Base-by-base conservation (phyloP, 2,329 filamentous ascomycete species). In the Xylariaceae sp. region DNA sequence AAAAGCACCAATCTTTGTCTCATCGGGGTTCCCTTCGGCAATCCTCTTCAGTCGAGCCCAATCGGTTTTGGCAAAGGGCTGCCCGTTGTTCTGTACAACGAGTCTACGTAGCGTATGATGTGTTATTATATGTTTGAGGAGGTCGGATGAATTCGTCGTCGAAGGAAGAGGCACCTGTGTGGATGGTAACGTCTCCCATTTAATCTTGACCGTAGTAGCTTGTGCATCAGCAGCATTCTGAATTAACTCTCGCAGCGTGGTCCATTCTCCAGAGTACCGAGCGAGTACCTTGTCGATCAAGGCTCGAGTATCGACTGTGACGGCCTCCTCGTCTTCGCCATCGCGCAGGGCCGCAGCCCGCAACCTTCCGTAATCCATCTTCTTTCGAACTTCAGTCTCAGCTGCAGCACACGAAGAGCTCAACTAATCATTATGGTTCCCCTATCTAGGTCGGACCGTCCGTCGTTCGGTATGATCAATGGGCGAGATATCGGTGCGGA, bases 201-300 rank as follows among this genome's bases (percentile, higher is more conserved):
- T 90, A 60, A 98, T 88, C 34, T 81, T 86, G 53, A 97, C 91
- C 42, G 82, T 90, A 13, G 83, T 87, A 36, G 93, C 93, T 59
- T 90, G 87, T 17, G 93, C 93, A 69, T 98, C 93, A 49, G 93
- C 91, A n/a, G 93, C 93, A 62, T 98, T 98, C 61, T 98, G 93
- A 34, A 98, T 89, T 47, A 98, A 81, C 64, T 98, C 93, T 72
- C 93, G 81, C 15, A 98, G 69, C 8, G 78, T 86, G 4, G 81
- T 89, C 84, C 91, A 96, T 71, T 98, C 94, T 55, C 93, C 91
- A 2, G 90, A 95, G 63, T 98, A 98, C 59, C 93, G 78, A 9
- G 93, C 93, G 37, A 98, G 78, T 9, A 98, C 91, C 66, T 98
- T 98, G 69, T 97, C 94, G 61, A 98, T 98, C 55, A 98, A 68